A percentile compares a stretch with the other conserved stretches of the same genome.
Conservation (phyloP, 345 rosid species). For the Aquilaria sinensis region DNA sequence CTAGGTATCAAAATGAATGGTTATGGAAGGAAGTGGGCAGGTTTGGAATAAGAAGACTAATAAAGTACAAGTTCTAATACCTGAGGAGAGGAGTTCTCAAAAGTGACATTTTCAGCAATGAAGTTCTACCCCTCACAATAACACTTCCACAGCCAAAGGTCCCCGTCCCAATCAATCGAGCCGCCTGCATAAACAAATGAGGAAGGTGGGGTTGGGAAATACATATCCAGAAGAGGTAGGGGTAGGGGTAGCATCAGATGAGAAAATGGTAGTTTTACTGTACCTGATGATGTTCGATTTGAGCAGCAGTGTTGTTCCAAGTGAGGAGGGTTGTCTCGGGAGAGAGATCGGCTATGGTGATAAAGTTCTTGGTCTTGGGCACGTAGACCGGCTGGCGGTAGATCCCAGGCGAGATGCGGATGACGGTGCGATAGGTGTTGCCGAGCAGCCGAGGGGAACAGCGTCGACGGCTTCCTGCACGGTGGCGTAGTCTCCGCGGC, state of each 20-base stretch:
- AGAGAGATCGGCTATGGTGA: conserved; percentile 69
- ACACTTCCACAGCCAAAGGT: conserved; percentile 89
- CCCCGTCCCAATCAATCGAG: conserved; percentile 79
- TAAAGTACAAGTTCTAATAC: conserved; percentile 21
- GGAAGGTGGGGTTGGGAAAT: background rate
- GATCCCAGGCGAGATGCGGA: conserved; percentile 69
- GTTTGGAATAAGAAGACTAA: background rate
- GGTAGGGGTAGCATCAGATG: background rate
- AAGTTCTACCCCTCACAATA: conserved; percentile 92
- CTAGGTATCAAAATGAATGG: too few species aligned
- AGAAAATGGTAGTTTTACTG: too few species aligned
- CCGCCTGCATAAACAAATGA: conserved; percentile 25
- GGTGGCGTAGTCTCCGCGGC: conserved; percentile 50
- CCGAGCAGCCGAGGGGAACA: conserved; percentile 69
- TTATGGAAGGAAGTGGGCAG: too few species aligned
- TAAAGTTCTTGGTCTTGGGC: conserved; percentile 85
- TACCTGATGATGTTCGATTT: conserved; percentile 92
- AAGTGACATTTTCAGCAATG: conserved; percentile 91
- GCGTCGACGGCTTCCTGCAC: conserved; percentile 83
- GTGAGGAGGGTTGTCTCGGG: conserved; percentile 72
- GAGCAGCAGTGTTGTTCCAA: conserved; percentile 83
- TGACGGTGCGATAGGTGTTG: conserved; percentile 64
- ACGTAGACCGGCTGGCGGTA: conserved; percentile 80
- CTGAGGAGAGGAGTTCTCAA: conserved; percentile 90
- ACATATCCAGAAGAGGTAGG: conserved; percentile 10